A percentile compares a stretch with the other conserved stretches of the same genome.
phyloP scores from a whole-genome alignment of 495 filamentous ascomycete species.

The Penicillium atrosanguineum region DNA sequence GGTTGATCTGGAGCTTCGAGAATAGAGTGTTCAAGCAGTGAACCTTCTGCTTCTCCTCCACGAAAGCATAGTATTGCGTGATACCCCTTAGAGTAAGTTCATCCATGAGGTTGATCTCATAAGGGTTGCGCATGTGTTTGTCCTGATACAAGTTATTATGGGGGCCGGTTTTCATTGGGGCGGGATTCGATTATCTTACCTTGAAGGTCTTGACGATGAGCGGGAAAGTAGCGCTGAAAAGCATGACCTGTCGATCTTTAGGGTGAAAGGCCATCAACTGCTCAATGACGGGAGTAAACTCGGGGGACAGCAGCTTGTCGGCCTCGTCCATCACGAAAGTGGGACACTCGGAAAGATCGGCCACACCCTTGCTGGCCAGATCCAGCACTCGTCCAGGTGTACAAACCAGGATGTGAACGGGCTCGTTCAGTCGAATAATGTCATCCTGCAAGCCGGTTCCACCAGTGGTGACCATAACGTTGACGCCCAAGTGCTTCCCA shows the following conservation, averaged over 20 bases:
- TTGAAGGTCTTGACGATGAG: conserved; percentile 95
- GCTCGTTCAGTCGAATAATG: conserved; percentile 88
- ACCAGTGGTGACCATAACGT: conserved; percentile 98
- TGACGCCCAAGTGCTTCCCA: conserved; percentile 92
- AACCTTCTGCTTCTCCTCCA: conserved; percentile 99
- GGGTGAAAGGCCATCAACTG: conserved; percentile 90
- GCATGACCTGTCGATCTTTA: conserved; percentile 96
- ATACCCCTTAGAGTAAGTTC: conserved; percentile 97
- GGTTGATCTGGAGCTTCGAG: conserved; percentile 98
- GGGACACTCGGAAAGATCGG: conserved; percentile 91
- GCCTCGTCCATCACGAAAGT: conserved; percentile 99
- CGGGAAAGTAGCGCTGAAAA: conserved; percentile 97
- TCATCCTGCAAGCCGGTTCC: conserved; percentile 94
- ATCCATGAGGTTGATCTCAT: conserved; percentile 99
- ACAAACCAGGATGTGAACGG: conserved; percentile 96
- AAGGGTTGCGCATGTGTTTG: conserved; percentile 92
- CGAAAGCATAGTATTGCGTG: conserved; percentile 98
- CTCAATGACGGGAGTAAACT: conserved; percentile 97
- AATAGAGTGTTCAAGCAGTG: conserved; percentile 99
- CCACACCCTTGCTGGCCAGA: conserved; percentile 88
- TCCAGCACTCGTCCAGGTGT: conserved; percentile 95
- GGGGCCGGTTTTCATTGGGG: not conserved
- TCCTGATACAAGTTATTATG: conserved; percentile 48
- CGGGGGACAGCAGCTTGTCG: conserved; percentile 92
- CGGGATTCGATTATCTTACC: conserved; percentile 32